phyloP scores from a whole-genome alignment of 2,329 filamentous ascomycete species.

The Fusarium nisikadoi region DNA sequence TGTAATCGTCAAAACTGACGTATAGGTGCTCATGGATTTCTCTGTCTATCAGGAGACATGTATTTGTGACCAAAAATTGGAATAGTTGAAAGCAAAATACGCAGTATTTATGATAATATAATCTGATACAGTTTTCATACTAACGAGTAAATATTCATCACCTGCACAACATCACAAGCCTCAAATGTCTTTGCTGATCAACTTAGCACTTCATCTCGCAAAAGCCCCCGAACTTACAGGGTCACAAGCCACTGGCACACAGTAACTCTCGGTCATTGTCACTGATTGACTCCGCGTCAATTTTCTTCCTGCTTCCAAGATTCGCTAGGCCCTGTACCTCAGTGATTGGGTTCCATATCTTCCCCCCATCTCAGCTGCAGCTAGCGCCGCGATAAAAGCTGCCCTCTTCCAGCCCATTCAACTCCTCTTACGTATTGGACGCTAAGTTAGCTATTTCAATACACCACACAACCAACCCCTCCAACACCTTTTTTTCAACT shows the following conservation, averaged over 20 bases:
- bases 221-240: slow-evolving; percentile 23
- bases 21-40: neutral
- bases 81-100: slow-evolving; percentile 1
- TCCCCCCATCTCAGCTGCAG: slow-evolving; percentile 28
- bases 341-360: neutral
- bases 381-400: slow-evolving; percentile 45
- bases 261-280: slow-evolving; percentile 30
- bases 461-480: slow-evolving; percentile 37
- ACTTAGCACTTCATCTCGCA: slow-evolving; percentile 11
- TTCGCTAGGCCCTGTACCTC: slow-evolving; percentile 20
- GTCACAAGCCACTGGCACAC: slow-evolving; percentile 48
- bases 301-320: slow-evolving; percentile 43
- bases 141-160: slow-evolving; percentile 33
- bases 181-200: slow-evolving; percentile 28
- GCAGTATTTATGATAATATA: neutral
- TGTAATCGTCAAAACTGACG: slow-evolving; percentile 11
- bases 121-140: neutral
- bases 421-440: slow-evolving; percentile 36
- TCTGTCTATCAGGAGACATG: neutral
- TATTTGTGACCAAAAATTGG: neutral
- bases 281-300: slow-evolving; percentile 46
- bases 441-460: slow-evolving; percentile 32
- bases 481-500: slow-evolving; percentile 31
- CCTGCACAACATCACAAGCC: slow-evolving; percentile 31
- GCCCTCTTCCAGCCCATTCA: slow-evolving; percentile 31